Evolutionary conservation across 179 eudicot species (phyloP).

Genomic region (Gypsophila paniculata): DNA sequence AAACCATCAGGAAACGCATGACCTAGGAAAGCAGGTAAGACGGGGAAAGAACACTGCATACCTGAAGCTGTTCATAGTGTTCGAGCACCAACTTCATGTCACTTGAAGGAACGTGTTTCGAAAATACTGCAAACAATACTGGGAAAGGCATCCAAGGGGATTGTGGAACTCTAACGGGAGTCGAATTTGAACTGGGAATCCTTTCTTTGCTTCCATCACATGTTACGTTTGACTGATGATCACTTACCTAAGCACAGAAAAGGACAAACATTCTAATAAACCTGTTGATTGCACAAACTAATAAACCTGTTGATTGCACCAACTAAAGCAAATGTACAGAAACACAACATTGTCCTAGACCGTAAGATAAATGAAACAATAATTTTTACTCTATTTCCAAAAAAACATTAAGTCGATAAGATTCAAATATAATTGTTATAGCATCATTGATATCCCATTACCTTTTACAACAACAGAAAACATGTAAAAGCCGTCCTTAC

Average conservation of each 20-base stretch:
- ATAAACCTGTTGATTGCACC: not conserved
- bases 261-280: not conserved
- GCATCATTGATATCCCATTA: not conserved
- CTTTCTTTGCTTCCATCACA: conserved; percentile 36
- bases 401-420: not conserved
- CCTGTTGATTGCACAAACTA: not conserved
- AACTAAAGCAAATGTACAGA: not conserved
- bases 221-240: conserved; percentile 28
- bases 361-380: not conserved
- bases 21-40: not conserved
- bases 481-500: not conserved
- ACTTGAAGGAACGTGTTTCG: conserved; percentile 43
- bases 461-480: not conserved
- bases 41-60: conserved; percentile 25
- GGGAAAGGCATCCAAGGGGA: conserved; percentile 92
- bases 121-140: conserved; percentile 56
- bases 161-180: conserved; percentile 41
- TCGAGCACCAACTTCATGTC: conserved; percentile 48
- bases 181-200: conserved; percentile 33
- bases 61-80: conserved; percentile 54
- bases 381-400: not conserved
- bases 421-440: not conserved
- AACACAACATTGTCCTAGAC: not conserved
- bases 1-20: not conserved
- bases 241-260: conserved; percentile 30